Evolutionary conservation across 2,329 filamentous ascomycete genomes (phyloP).

Genomic region (Ophiostoma piceae): DNA sequence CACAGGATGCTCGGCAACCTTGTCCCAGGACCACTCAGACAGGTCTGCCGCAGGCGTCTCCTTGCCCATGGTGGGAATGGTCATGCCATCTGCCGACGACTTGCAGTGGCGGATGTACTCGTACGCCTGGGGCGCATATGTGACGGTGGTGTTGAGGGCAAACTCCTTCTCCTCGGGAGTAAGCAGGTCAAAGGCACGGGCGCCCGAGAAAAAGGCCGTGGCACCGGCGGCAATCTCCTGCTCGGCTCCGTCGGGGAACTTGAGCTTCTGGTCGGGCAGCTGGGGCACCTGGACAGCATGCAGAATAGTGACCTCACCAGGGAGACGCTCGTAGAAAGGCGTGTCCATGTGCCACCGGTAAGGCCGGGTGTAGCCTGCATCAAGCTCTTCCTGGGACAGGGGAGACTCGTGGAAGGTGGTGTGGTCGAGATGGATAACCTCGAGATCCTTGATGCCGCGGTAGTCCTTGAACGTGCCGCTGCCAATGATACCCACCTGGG

Average conservation of each 20-base stretch:
- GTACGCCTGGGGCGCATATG: slow-evolving; percentile 26
- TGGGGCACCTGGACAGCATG: slow-evolving; percentile 66
- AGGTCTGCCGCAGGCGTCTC: slow-evolving; percentile 19
- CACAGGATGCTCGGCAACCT: slow-evolving; percentile 26
- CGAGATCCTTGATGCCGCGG: slow-evolving; percentile 22
- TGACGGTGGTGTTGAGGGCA: slow-evolving; percentile 24
- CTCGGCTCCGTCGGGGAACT: slow-evolving; percentile 23
- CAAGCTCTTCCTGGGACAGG: slow-evolving; percentile 40
- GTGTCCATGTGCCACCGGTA: slow-evolving; percentile 79
- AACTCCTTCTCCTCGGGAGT: slow-evolving; percentile 25
- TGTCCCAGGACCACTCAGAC: slow-evolving; percentile 25
- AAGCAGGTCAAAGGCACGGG: slow-evolving; percentile 25
- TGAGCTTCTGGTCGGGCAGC: slow-evolving; percentile 22
- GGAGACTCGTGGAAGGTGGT: slow-evolving; percentile 25
- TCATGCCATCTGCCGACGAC: slow-evolving; percentile 24
- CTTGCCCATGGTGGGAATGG: slow-evolving; percentile 21
- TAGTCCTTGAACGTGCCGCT: slow-evolving; percentile 24
- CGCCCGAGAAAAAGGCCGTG: slow-evolving; percentile 26
- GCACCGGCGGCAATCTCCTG: slow-evolving; percentile 23
- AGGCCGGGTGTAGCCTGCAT: slow-evolving; percentile 48
- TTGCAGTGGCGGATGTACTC: slow-evolving; percentile 43
- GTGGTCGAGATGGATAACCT: slow-evolving; percentile 25
- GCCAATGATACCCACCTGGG: slow-evolving; percentile 26
- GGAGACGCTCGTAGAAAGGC: slow-evolving; percentile 66
- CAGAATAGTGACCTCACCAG: slow-evolving; percentile 65